Percentiles rank a stretch among this genome's conserved stretches.
Conservation (phyloP, 352 stramenopile genomes). For the Pythium volutum region DNA sequence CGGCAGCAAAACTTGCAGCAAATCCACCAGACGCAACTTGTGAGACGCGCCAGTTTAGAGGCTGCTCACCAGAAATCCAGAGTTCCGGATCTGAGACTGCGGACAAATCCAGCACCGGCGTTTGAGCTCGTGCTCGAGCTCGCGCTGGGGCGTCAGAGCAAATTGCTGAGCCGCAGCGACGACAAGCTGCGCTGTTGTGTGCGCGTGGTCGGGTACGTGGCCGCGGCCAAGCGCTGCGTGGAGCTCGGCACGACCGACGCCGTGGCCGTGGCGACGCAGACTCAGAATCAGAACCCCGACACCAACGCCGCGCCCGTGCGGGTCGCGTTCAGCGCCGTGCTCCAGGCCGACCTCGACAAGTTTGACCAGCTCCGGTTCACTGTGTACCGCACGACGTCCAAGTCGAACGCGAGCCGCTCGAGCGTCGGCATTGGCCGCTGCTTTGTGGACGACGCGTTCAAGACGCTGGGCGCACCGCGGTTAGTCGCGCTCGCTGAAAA, state of each 20-base stretch:
- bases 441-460: conserved; percentile 52
- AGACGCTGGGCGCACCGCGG: conserved; percentile 34
- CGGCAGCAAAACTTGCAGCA: conserved; percentile 9
- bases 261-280: conserved; percentile 40
- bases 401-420: conserved; percentile 34
- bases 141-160: conserved; percentile 44
- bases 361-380: conserved; percentile 69
- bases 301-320: conserved; percentile 24
- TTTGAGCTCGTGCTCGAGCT: conserved; percentile 55
- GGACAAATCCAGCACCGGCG: not conserved
- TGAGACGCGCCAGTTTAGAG: not conserved
- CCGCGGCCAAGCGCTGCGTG: conserved; percentile 37
- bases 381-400: conserved; percentile 40
- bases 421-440: conserved; percentile 54
- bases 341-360: conserved; percentile 48
- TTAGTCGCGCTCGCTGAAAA: conserved; percentile 52
- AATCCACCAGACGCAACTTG: conserved; percentile 1
- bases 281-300: conserved; percentile 7
- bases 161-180: conserved; percentile 40
- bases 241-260: conserved; percentile 62
- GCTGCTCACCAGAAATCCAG: not conserved
- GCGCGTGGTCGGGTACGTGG: conserved; percentile 43
- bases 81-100: not conserved
- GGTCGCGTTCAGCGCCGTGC: conserved; percentile 57
- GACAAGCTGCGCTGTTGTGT: conserved; percentile 59